A percentile compares a stretch with the other conserved stretches of the same genome.
These are phyloP conservation scores for Calocera cornea DNA, from an alignment of 768 basidiomycete genomes.

Conservation along the genomic window DNA sequence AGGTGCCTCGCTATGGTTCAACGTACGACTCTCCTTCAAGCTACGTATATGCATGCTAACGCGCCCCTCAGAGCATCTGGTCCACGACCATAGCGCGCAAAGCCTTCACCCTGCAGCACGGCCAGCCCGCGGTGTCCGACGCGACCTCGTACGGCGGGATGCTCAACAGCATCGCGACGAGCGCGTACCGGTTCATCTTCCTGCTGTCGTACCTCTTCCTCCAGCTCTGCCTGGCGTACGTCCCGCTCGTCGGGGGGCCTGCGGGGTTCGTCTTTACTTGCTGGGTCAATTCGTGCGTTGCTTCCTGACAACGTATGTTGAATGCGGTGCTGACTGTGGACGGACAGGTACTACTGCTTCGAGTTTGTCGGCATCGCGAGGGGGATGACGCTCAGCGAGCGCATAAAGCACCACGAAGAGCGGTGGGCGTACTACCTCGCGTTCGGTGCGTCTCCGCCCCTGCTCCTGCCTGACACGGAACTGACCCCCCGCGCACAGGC, in stretches of 20 bases:
- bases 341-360: background rate
- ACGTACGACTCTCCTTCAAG: slow-evolving; percentile 37
- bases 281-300: slow-evolving; percentile 74
- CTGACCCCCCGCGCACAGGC: slow-evolving; percentile 29
- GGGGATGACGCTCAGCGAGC: slow-evolving; percentile 50
- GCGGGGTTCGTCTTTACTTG: slow-evolving; percentile 62
- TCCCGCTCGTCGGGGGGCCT: slow-evolving; percentile 51
- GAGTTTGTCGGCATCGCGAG: slow-evolving; percentile 62
- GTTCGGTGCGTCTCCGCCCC: slow-evolving; percentile 42
- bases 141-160: slow-evolving; percentile 40
- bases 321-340: background rate
- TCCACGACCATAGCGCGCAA: slow-evolving; percentile 62
- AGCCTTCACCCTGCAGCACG: slow-evolving; percentile 57
- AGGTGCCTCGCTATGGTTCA: slow-evolving; percentile 63
- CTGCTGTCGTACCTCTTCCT: slow-evolving; percentile 59
- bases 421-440: slow-evolving; percentile 82
- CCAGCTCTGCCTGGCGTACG: slow-evolving; percentile 46
- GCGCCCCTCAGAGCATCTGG: slow-evolving; percentile 50
- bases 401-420: slow-evolving; percentile 68
- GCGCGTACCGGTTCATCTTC: slow-evolving; percentile 73
- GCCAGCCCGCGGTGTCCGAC: slow-evolving; percentile 37
- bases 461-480: background rate
- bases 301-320: slow-evolving; percentile 5
- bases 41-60: background rate
- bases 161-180: slow-evolving; percentile 60